A percentile compares a stretch with the other conserved stretches of the same genome.
Conservation (phyloP, 106 monocot species). For the Dioscorea dumetorum region DNA sequence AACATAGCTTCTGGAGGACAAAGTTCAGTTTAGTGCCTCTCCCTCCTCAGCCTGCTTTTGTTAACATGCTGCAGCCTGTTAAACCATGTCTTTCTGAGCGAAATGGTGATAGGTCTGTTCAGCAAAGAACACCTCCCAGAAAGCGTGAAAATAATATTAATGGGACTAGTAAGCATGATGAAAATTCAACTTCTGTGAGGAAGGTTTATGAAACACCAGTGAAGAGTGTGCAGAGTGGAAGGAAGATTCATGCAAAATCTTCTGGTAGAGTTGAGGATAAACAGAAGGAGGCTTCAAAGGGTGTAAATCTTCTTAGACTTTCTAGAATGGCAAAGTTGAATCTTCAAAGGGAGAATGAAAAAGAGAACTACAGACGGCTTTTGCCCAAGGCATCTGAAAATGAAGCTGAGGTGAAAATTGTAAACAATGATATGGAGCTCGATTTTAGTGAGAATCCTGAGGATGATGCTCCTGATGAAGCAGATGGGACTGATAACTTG, state of each 20-base stretch:
- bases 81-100: slow-evolving; percentile 47
- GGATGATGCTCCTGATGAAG: slow-evolving; percentile 74
- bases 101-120: slow-evolving; percentile 45
- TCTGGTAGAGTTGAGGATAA: slow-evolving; percentile 38
- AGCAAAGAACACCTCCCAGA: slow-evolving; percentile 56
- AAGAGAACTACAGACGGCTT: slow-evolving; percentile 82
- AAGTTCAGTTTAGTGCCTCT: slow-evolving; percentile 47
- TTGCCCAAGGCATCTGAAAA: slow-evolving; percentile 55
- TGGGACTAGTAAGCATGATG: slow-evolving; percentile 43
- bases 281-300: slow-evolving; percentile 28
- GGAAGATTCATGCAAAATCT: slow-evolving; percentile 39
- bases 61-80: slow-evolving; percentile 47
- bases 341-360: slow-evolving; percentile 80
- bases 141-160: slow-evolving; percentile 22
- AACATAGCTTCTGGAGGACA: slow-evolving; percentile 81
- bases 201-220: slow-evolving; percentile 42
- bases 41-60: slow-evolving; percentile 72
- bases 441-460: slow-evolving; percentile 94
- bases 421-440: slow-evolving; percentile 97
- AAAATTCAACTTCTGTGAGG: slow-evolving; percentile 25
- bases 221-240: slow-evolving; percentile 37
- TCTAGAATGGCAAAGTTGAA: slow-evolving; percentile 89
- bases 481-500: slow-evolving; percentile 28
- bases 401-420: slow-evolving; percentile 80
- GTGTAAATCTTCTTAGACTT: slow-evolving; percentile 72